Evolutionary conservation across 192 early-diverging fungal genomes (phyloP).

Genomic region (Paraglomus brasilianum): DNA sequence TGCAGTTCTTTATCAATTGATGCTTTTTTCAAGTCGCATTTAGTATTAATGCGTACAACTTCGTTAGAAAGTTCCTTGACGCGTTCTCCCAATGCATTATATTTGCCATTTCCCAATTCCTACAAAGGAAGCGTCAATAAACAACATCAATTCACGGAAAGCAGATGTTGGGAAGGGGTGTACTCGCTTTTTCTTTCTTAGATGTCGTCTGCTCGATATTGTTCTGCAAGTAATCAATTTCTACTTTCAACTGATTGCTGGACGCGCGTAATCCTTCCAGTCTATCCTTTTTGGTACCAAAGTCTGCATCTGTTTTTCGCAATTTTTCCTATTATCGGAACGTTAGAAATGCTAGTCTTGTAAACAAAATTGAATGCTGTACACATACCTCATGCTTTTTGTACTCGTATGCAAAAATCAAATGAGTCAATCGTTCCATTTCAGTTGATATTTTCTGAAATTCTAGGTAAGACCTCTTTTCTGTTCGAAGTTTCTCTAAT

Average conservation of each 20-base stretch:
- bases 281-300: constrained; percentile 35
- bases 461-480: constrained; percentile 88
- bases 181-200: constrained; percentile 40
- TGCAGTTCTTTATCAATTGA: constrained; percentile 76
- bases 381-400: constrained; percentile 61
- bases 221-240: constrained; percentile 64
- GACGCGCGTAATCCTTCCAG: constrained; percentile 35
- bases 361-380: not conserved
- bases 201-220: constrained; percentile 51
- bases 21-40: constrained; percentile 74
- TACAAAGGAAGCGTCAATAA: constrained; percentile 23
- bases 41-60: constrained; percentile 80
- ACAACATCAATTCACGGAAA: no score
- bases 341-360: not conserved
- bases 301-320: constrained; percentile 39
- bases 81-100: constrained; percentile 65
- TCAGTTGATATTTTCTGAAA: constrained; percentile 92
- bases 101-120: constrained; percentile 64
- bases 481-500: constrained; percentile 81
- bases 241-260: constrained; percentile 56
- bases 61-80: constrained; percentile 79
- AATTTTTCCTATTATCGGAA: constrained; percentile 35
- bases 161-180: not conserved
- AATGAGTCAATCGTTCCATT: constrained; percentile 76
- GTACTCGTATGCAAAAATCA: constrained; percentile 86